Base-by-base conservation (phyloP, 768 basidiomycete genomes). In the Dacryopinax primogenitus region DNA sequence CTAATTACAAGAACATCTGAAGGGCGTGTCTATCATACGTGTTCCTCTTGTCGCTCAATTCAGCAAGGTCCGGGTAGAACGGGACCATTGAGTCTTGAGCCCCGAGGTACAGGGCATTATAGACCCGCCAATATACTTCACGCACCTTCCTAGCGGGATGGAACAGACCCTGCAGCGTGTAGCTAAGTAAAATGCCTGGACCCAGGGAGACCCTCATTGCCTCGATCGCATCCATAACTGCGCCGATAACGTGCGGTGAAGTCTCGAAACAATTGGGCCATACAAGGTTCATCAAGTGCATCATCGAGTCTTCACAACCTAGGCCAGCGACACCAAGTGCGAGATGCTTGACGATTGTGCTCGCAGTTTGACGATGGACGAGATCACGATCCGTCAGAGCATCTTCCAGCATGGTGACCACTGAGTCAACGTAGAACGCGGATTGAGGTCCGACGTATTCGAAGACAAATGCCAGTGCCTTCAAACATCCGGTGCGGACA, bases 251-350 rank as follows among this genome's bases (percentile, higher is more conserved):
- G 77, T 99, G 96, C 3, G 96, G 96, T 15, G 88, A 92, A 1
- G 94, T 95, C 78, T 97, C 95, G 75, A 97, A 98, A 76, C 93
- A 94, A 73, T 98, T 98, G 1, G 96, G 96, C 94, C 94, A 98
- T 15, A 98, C 90, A 30, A 99, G 83, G 74, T 99, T 99, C 87
- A 98, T 91, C 62, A 98, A 77, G 72, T 99, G 96, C 63, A 92
- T 82, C 85, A 98, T 90, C 13, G 95, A 95, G 76, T 99, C 96
- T 77, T 99, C 96, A 71, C 92, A 94, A 0, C 96, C 95, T 30
- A 98, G 82, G 51, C 96, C 96, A 0, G 96, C 94, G 4, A 96
- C 93, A 44, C 96, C 96, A 33, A 99, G 83, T 2, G 96, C 92
- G 47, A 99, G 78, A 74, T 99, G 96, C 78, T 98, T 98, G 71